Conservation (phyloP, 2,329 filamentous ascomycete species). For the Magnaporthales sp. region DNA sequence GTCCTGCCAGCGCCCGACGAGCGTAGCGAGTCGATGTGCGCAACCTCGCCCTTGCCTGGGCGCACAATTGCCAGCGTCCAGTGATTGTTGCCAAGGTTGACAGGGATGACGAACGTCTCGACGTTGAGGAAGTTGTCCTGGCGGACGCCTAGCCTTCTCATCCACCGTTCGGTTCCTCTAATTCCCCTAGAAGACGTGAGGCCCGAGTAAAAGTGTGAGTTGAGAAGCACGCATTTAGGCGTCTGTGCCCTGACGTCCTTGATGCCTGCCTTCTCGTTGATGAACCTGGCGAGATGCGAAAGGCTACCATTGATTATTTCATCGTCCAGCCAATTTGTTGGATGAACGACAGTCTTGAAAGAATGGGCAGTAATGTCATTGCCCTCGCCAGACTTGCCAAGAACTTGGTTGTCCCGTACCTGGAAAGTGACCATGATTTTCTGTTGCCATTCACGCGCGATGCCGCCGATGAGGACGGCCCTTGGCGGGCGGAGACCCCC, state of each 20-base stretch:
- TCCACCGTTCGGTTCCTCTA: slow-evolving; percentile 40
- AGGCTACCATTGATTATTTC: slow-evolving; percentile 64
- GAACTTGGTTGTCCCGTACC: slow-evolving; percentile 22
- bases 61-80: slow-evolving; percentile 67
- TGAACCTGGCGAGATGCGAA: slow-evolving; percentile 46
- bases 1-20: slow-evolving; percentile 24
- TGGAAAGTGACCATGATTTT: slow-evolving; percentile 25
- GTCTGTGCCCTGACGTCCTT: slow-evolving; percentile 35
- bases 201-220: slow-evolving; percentile 57
- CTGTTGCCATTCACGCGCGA: slow-evolving; percentile 28
- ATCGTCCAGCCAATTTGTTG: slow-evolving; percentile 64
- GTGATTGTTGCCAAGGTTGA: slow-evolving; percentile 49
- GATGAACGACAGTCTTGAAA: slow-evolving; percentile 51
- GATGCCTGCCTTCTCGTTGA: slow-evolving; percentile 48
- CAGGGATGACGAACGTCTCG: slow-evolving; percentile 61
- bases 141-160: slow-evolving; percentile 46
- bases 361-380: slow-evolving; percentile 46
- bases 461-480: slow-evolving; percentile 15
- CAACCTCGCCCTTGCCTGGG: slow-evolving; percentile 48
- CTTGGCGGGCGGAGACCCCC: slow-evolving; percentile 18
- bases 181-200: slow-evolving; percentile 38
- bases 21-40: slow-evolving; percentile 62
- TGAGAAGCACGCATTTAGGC: slow-evolving; percentile 54
- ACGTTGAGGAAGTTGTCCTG: slow-evolving; percentile 55
- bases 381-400: slow-evolving; percentile 40